Conservation (phyloP, 306 rosid species). For the Boehmeria nivea region DNA sequence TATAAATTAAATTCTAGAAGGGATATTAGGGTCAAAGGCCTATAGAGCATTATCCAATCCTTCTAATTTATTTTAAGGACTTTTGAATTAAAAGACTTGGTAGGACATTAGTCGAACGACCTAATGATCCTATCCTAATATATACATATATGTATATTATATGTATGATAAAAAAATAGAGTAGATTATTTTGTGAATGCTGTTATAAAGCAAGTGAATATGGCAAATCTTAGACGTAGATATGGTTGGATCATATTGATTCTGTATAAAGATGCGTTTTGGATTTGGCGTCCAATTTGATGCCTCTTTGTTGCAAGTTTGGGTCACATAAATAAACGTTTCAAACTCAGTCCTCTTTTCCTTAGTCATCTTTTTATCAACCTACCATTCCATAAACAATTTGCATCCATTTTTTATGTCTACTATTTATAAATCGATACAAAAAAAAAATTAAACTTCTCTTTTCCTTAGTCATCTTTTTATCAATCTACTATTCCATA, state of each 20-base stretch:
- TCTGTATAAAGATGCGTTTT: not conserved
- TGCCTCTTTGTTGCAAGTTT: not conserved
- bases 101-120: no score
- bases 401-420: not conserved
- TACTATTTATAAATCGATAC: no score
- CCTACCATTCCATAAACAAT: not conserved
- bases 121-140: no score
- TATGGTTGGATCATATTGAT: not conserved
- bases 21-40: no score
- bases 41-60: no score
- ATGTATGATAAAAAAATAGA: no score
- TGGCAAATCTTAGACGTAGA: slow-evolving; percentile 5
- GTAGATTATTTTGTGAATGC: not conserved
- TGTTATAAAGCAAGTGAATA: not conserved
- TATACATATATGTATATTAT: no score
- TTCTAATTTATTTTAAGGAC: no score
- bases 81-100: no score
- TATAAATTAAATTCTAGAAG: no score
- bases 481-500: not conserved
- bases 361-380: not conserved
- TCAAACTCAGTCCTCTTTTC: not conserved
- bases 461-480: not conserved
- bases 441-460: no score
- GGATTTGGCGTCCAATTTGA: not conserved
- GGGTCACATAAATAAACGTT: not conserved